Percentiles rank a stretch among this genome's conserved stretches.
These are phyloP conservation scores for Chimonanthus praecox DNA, from an alignment of 164 flowering plant genomes.

Conservation along the genomic window DNA sequence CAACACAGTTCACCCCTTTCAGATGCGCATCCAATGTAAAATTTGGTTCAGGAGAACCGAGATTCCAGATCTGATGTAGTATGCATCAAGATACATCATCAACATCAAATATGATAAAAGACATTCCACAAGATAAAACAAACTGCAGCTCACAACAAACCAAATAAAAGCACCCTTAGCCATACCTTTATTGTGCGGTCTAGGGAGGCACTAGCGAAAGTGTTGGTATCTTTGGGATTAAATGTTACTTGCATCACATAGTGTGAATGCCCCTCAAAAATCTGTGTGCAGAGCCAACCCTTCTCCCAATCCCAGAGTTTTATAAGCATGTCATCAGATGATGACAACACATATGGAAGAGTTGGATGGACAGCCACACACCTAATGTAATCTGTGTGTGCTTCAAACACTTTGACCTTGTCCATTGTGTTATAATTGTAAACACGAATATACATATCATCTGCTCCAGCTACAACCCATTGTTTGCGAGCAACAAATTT, in stretches of 20 bases:
- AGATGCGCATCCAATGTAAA: conserved; percentile 87
- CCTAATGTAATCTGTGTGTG: conserved; percentile 85
- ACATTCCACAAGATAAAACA: background rate
- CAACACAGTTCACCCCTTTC: conserved; percentile 96
- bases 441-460: conserved; percentile 93
- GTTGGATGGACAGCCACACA: conserved; percentile 91
- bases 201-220: conserved; percentile 96
- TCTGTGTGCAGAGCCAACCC: conserved; percentile 82
- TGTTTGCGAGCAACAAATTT: conserved; percentile 87
- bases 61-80: conserved; percentile 77
- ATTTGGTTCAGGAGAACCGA: conserved; percentile 87
- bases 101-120: no score
- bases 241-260: conserved; percentile 97
- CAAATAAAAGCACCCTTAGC: background rate
- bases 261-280: conserved; percentile 94
- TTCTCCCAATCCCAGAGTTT: conserved; percentile 98
- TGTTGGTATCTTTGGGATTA: conserved; percentile 93
- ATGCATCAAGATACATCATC: background rate
- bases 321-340: conserved; percentile 94
- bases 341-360: conserved; percentile 80
- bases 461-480: conserved; percentile 97
- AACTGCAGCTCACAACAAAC: background rate
- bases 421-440: conserved; percentile 97
- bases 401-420: conserved; percentile 87
- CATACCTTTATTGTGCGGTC: conserved; percentile 91